Evolutionary conservation across 1,284 basidiomycete species (phyloP).

Genomic region (Pascua guehoae): DNA sequence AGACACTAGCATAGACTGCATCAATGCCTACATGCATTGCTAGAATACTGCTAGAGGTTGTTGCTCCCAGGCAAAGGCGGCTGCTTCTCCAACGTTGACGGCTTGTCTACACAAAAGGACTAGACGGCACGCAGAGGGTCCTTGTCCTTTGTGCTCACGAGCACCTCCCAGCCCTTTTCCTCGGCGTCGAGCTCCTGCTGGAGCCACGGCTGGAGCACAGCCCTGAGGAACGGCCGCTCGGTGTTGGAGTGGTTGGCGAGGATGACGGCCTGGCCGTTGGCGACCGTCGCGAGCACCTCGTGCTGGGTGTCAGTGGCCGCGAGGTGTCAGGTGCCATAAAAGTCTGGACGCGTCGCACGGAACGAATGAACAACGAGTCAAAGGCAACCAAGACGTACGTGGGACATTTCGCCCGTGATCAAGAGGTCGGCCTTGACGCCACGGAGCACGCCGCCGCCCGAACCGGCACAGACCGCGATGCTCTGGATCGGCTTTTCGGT

Average conservation of each 20-base stretch:
- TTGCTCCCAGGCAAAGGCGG: too few species aligned
- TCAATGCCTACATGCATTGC: too few species aligned
- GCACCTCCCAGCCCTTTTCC: slow-evolving; percentile 14
- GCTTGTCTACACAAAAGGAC: too few species aligned
- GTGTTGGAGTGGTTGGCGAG: slow-evolving; percentile 85
- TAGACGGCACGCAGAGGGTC: slow-evolving; percentile 20
- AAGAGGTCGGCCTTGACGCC: slow-evolving; percentile 72
- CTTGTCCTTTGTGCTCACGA: slow-evolving; percentile 13
- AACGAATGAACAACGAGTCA: too few species aligned
- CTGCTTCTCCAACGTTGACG: too few species aligned
- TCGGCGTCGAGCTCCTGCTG: slow-evolving; percentile 54
- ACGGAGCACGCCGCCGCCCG: slow-evolving; percentile 61
- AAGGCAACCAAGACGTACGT: slow-evolving; percentile 56
- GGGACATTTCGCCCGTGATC: slow-evolving; percentile 87
- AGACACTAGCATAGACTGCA: too few species aligned
- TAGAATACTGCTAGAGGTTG: too few species aligned
- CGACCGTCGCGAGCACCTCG: slow-evolving; percentile 72
- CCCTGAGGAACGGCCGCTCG: slow-evolving; percentile 76
- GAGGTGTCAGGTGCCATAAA: too few species aligned
- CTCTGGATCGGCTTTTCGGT: slow-evolving; percentile 27
- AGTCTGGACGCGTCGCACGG: too few species aligned
- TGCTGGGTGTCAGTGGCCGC: slow-evolving; percentile 58
- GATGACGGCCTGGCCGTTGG: slow-evolving; percentile 68
- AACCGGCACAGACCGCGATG: slow-evolving; percentile 81
- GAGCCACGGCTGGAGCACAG: slow-evolving; percentile 62